Base-by-base conservation (phyloP, 2,329 filamentous ascomycete genomes). In the Fusarium caatingaense region DNA sequence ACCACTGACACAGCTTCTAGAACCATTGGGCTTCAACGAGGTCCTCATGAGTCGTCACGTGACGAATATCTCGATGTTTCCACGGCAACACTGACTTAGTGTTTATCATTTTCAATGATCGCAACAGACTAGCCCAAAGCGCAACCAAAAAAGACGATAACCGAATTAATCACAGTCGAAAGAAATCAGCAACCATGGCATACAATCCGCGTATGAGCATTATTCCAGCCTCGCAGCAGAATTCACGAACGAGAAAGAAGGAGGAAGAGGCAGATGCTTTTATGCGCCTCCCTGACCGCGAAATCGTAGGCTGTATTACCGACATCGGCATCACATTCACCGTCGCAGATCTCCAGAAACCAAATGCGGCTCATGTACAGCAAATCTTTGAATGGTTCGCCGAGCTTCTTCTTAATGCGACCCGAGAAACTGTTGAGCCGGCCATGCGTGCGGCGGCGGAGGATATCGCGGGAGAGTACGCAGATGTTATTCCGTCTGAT, bases 341-440 rank as follows among this genome's bases (percentile, higher is more conserved):
- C 37, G 85, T 94, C 20, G 88, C 92, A 66, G 95, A 99, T 81
- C 87, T 99, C 42, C 90, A 95, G 74, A 98, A 98, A 78, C 96
- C 96, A 8, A 97, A 97, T 75, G 92, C 96, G 5, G 89, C 95
- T 65, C 94, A 97, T 76, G 94, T 98, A 56, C 96, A 99, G 81
- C 94, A 96, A 85, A 94, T 99, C 55, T 97, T 98, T 78, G 96
- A 99, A 85, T 97, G 94, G 92, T 96, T 99, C 74, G 94, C 94
- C 63, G 94, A 98, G 78, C 86, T 98, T 20, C 88, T 98, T 28
- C 93, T 98, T 84, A 98, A 97, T 82, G 91, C 93, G 57, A 98
- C 94, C 37, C 92, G 94, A 74, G 94, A 97, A 72, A 93, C 94
- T 8, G 92, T 99, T 66, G 94, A 97, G 78, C 96, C 96, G 12